Base-by-base conservation (phyloP, 164 flowering plant genomes). In the Stephania yunnanensis region DNA sequence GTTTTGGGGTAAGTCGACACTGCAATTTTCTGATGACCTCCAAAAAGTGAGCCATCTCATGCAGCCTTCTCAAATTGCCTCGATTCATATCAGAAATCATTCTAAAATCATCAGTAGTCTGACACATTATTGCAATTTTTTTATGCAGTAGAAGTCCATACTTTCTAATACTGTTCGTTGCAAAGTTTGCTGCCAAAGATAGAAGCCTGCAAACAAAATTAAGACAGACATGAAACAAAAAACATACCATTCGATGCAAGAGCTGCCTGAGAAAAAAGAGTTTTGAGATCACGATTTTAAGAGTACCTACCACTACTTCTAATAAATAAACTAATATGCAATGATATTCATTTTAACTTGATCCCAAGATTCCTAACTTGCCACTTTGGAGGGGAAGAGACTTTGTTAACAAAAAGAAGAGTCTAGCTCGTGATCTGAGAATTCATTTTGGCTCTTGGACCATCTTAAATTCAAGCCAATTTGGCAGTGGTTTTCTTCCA, bases 1-100 rank as follows among this genome's bases (percentile, higher is more conserved):
- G 77, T 81, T 84, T 89, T 70, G 77, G 72, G 81, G 73, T 78
- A 68, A 92, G 82, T 66, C 82, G 90, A 78, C 80, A 73, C 79
- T 91, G 97, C 80, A 96, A 77, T 78, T 82, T 86, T 71, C 99
- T 86, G 73, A 87, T 86, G 70, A 90, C 82, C 86, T 88, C 97
- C 84, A 92, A 78, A 80, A 87, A 82, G 72, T 87, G 85, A 81
- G 98, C 88, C 92, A 94, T 88, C 81, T 94, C 94, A 31, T 69
- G 72, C 44, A 94, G 87, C 86, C 82, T 87, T 80, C 84, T 82
- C 25, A 76, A 81, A 70, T 71, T 75, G 75, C 55, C 81, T 13
- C 31, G 52, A 70, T 79, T 81, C 71, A 73, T 77, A 36, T 76
- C 79, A 71, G 77, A 64, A 70, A 74, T 73, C 4, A 82, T 52